A percentile compares a stretch with the other conserved stretches of the same genome.
Evolutionary conservation across 2,329 filamentous ascomycete species (phyloP).

Genomic region (Exserohilum rostratum): DNA sequence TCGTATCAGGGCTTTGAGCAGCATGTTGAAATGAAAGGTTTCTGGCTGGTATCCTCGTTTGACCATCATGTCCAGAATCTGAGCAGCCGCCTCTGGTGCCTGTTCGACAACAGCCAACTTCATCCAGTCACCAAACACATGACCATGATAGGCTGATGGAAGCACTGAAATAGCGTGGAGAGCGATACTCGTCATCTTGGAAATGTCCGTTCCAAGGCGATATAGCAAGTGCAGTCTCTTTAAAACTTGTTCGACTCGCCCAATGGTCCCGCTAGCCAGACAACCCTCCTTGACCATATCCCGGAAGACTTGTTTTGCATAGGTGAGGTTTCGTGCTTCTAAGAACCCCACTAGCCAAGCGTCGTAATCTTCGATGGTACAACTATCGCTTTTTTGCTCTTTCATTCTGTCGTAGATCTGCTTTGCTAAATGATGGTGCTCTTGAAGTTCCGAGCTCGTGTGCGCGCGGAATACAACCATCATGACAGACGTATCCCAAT

Average conservation of each 20-base stretch:
- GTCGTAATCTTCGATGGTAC: constrained; percentile 79
- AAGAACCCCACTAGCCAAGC: constrained; percentile 74
- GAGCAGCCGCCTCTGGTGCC: constrained; percentile 66
- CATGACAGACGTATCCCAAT: constrained; percentile 62
- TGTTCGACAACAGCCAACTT: constrained; percentile 76
- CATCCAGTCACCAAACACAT: constrained; percentile 88
- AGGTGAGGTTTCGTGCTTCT: constrained; percentile 66
- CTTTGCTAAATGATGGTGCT: constrained; percentile 59
- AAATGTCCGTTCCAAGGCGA: constrained; percentile 36
- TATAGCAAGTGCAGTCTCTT: constrained; percentile 36
- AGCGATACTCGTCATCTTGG: constrained; percentile 36
- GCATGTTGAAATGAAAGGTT: constrained; percentile 78
- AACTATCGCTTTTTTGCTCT: constrained; percentile 61
- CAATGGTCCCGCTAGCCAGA: constrained; percentile 47
- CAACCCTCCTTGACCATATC: constrained; percentile 77
- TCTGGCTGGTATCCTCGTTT: constrained; percentile 70
- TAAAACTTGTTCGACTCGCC: constrained; percentile 27
- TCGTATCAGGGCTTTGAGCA: constrained; percentile 79
- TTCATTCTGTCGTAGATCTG: constrained; percentile 61
- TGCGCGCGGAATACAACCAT: constrained; percentile 74
- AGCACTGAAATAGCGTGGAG: constrained; percentile 57
- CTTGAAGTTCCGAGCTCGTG: constrained; percentile 55
- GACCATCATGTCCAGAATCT: constrained; percentile 78
- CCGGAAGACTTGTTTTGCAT: constrained; percentile 77
- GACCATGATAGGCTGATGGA: constrained; percentile 68